Evolutionary conservation across 2,329 filamentous ascomycete species (phyloP).

Genomic region (Helotiales sp.): DNA sequence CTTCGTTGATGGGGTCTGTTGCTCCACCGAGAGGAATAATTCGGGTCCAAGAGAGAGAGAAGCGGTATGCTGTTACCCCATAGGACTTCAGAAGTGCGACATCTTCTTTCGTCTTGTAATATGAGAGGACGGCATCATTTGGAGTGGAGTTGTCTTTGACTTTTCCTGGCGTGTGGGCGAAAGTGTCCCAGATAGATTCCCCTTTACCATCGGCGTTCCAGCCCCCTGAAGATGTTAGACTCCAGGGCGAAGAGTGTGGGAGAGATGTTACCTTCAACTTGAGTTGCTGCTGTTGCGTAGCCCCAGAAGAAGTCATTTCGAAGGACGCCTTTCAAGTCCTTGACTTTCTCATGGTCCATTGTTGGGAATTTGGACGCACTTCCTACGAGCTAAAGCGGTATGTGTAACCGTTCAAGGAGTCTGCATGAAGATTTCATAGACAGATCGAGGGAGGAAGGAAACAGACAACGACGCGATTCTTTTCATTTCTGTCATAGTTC

Average conservation of each 20-base stretch:
- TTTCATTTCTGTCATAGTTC: too few relatives aligned
- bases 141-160: conserved; percentile 75
- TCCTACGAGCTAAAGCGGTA: background rate
- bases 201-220: conserved; percentile 72
- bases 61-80: conserved; percentile 73
- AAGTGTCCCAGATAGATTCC: conserved; percentile 83
- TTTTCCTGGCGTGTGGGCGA: conserved; percentile 76
- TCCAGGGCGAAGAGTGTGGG: background rate
- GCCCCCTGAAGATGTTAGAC: conserved; percentile 48
- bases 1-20: conserved; percentile 76
- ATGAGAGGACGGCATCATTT: conserved; percentile 79
- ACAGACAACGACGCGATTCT: background rate
- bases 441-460: too few relatives aligned
- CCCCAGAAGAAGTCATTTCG: conserved; percentile 73
- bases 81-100: conserved; percentile 73
- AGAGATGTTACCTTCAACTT: conserved; percentile 59
- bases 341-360: conserved; percentile 13
- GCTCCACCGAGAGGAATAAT: conserved; percentile 81
- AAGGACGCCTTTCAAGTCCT: conserved; percentile 50
- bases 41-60: conserved; percentile 80
- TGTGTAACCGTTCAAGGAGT: too few relatives aligned
- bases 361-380: background rate
- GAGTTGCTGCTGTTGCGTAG: conserved; percentile 79
- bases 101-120: conserved; percentile 74
- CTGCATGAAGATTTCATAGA: too few relatives aligned